Percentiles rank a stretch among this genome's conserved stretches.
phyloP scores from a whole-genome alignment of 2,329 filamentous ascomycete genomes.

The Eutypa lata region DNA sequence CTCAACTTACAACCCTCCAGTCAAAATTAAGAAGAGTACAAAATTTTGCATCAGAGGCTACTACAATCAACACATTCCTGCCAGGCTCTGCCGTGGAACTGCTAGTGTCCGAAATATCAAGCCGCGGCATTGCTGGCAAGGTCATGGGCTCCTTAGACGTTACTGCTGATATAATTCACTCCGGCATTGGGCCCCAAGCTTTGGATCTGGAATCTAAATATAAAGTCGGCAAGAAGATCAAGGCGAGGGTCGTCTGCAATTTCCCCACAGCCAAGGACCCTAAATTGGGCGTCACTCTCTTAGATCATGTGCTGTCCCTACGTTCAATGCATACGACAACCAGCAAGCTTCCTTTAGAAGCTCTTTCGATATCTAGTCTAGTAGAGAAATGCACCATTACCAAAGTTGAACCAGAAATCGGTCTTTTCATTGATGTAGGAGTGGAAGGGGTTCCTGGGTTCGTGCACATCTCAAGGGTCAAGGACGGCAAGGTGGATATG shows the following conservation, averaged over 20 bases:
- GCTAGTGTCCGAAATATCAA: conserved; percentile 71
- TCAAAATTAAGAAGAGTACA: conserved; percentile 66
- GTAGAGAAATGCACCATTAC: conserved; percentile 76
- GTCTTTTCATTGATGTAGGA: conserved; percentile 75
- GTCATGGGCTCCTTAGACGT: conserved; percentile 89
- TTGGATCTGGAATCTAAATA: conserved; percentile 73
- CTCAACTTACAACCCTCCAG: conserved; percentile 77
- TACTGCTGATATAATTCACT: conserved; percentile 88
- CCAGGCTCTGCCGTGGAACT: conserved; percentile 90
- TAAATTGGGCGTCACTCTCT: conserved; percentile 82
- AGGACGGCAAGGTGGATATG: conserved; percentile 84
- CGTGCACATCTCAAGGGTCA: conserved; percentile 89
- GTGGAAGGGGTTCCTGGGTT: conserved; percentile 72
- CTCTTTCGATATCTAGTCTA: conserved; percentile 69
- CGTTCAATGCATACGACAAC: conserved; percentile 39
- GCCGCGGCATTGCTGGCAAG: conserved; percentile 79
- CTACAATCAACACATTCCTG: conserved; percentile 84
- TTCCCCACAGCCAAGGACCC: conserved; percentile 75
- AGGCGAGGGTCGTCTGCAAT: conserved; percentile 82
- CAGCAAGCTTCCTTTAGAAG: conserved; percentile 49
- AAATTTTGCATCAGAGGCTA: conserved; percentile 68
- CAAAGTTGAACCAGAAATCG: conserved; percentile 75
- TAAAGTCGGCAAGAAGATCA: conserved; percentile 80
- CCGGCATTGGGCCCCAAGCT: conserved; percentile 67
- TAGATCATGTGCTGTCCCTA: conserved; percentile 78